phyloP scores from a whole-genome alignment of 495 filamentous ascomycete genomes.

The Schizothecium vesticola region DNA sequence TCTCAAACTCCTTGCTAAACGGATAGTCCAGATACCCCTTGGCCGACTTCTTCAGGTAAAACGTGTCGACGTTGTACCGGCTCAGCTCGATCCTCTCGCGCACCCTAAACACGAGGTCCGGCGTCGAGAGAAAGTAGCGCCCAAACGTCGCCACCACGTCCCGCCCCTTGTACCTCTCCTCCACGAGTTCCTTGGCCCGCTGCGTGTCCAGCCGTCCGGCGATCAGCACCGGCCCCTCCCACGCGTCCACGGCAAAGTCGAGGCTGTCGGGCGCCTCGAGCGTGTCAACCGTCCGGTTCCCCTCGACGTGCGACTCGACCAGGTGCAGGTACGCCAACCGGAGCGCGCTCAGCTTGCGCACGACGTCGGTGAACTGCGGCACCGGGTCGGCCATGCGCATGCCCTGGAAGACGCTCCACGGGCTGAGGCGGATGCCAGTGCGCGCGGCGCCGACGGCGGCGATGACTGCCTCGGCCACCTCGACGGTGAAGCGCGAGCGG shows the following conservation, averaged over 20 bases:
- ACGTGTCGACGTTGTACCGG: constrained; percentile 52
- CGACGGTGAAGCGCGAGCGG: constrained; percentile 59
- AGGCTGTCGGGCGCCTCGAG: constrained; percentile 41
- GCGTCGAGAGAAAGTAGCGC: constrained; percentile 62
- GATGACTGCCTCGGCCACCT: constrained; percentile 57
- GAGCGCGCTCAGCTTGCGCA: constrained; percentile 47
- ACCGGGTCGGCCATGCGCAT: constrained; percentile 62
- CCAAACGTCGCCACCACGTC: constrained; percentile 57
- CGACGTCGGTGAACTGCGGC: constrained; percentile 57
- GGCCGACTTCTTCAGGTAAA: constrained; percentile 48
- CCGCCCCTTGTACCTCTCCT: constrained; percentile 48
- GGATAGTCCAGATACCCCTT: constrained; percentile 64
- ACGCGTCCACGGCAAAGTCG: constrained; percentile 48
- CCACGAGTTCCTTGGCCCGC: constrained; percentile 45
- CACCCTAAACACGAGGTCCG: constrained; percentile 63
- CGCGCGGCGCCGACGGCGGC: constrained; percentile 59
- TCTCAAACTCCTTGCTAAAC: constrained; percentile 52
- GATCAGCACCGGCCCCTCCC: constrained; percentile 51
- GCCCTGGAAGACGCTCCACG: constrained; percentile 60
- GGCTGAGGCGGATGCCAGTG: constrained; percentile 59
- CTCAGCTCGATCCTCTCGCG: constrained; percentile 50
- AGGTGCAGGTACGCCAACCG: constrained; percentile 63
- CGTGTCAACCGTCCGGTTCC: constrained; percentile 33
- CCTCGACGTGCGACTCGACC: constrained; percentile 48
- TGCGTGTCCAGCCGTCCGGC: constrained; percentile 54